Evolutionary conservation across 331 rosid genomes (phyloP).

Genomic region (Rosa hybrid): DNA sequence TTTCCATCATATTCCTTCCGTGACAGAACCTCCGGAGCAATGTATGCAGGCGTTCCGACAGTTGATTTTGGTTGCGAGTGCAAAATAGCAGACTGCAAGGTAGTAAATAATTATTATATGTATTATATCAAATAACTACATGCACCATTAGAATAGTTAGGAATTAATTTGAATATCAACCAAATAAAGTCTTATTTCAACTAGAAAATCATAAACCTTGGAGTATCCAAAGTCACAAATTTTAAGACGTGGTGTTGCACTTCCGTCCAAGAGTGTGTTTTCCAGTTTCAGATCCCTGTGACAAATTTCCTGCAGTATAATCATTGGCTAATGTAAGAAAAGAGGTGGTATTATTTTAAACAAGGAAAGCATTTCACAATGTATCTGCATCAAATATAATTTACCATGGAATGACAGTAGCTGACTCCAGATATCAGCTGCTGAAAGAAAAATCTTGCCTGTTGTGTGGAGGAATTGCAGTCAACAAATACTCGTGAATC

Average conservation of each 20-base stretch:
- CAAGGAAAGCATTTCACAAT: not conserved
- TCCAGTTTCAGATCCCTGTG: slow-evolving; percentile 95
- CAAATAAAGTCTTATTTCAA: slow-evolving; percentile 7
- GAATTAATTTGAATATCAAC: not conserved
- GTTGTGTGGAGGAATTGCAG: slow-evolving; percentile 10
- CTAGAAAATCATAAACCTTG: slow-evolving; percentile 56
- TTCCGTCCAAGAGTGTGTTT: slow-evolving; percentile 85
- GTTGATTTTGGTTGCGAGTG: slow-evolving; percentile 90
- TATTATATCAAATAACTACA: not conserved
- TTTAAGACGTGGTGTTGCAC: slow-evolving; percentile 79
- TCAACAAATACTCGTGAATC: slow-evolving; percentile 18
- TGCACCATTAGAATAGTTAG: not conserved
- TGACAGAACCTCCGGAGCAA: slow-evolving; percentile 86
- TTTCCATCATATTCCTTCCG: slow-evolving; percentile 85
- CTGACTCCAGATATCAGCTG: slow-evolving; percentile 96
- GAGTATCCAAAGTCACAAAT: slow-evolving; percentile 99
- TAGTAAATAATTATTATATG: not conserved
- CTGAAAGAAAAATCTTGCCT: slow-evolving; percentile 98
- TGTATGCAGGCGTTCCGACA: slow-evolving; percentile 92
- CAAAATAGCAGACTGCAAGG: slow-evolving; percentile 66
- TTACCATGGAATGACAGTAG: slow-evolving; percentile 89
- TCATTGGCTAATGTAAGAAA: not conserved
- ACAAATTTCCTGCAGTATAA: slow-evolving; percentile 70
- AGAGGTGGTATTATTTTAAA: not conserved
- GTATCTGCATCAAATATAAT: not conserved